These are phyloP conservation scores for Polytrichum commune DNA, from an alignment of 225 moss, liverwort and hornwort species.

Conservation along the genomic window DNA sequence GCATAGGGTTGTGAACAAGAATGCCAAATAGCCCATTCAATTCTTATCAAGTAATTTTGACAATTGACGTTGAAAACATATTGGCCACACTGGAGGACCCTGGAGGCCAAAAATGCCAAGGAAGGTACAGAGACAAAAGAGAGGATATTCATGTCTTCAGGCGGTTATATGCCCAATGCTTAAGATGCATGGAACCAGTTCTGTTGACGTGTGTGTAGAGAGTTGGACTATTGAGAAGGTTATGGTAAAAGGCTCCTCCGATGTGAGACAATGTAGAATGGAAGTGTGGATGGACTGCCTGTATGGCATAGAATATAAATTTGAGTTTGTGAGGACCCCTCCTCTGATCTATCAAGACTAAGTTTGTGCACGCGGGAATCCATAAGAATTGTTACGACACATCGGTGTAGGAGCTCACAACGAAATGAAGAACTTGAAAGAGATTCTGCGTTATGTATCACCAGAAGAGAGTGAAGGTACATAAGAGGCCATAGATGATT, in stretches of 20 bases:
- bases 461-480: conserved; percentile 92
- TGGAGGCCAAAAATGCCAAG: background rate
- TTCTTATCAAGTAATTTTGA: too few species aligned
- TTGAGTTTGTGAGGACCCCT: background rate
- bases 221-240: background rate
- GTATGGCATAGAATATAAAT: background rate
- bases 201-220: background rate
- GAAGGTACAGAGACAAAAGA: background rate
- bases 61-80: too few species aligned
- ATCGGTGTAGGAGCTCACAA: background rate
- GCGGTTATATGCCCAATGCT: background rate
- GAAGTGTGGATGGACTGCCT: background rate
- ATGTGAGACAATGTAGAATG: too few species aligned
- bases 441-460: conserved; percentile 79
- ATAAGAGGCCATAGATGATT: background rate
- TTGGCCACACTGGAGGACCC: too few species aligned
- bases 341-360: background rate
- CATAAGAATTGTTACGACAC: background rate
- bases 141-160: background rate
- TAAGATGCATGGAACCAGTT: background rate
- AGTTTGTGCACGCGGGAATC: background rate
- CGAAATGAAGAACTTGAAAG: conserved; percentile 63
- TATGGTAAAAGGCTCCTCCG: too few species aligned
- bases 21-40: too few species aligned
- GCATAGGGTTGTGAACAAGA: background rate